Evolutionary conservation across 768 basidiomycete genomes (phyloP).

Genomic region (Candolleomyces aberdarensis): DNA sequence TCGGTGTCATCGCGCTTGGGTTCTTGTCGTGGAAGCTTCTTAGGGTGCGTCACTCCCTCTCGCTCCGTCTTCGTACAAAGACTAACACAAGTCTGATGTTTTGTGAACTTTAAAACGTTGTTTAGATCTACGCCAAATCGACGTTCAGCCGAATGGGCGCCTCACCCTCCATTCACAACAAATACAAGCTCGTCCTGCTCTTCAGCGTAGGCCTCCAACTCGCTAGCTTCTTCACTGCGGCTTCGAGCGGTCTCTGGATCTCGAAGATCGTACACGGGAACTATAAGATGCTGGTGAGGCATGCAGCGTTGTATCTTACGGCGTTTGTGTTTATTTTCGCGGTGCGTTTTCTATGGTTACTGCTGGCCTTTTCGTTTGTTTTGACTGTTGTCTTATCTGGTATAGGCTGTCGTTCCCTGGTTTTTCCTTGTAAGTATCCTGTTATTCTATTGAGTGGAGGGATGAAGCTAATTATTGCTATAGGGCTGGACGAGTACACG

Average conservation of each 20-base stretch:
- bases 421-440: constrained; percentile 34
- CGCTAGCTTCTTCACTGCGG: constrained; percentile 45
- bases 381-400: no score
- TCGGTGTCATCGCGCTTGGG: constrained; percentile 31
- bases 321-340: constrained; percentile 37
- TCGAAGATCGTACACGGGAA: constrained; percentile 39
- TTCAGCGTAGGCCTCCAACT: constrained; percentile 49
- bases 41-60: constrained; percentile 28
- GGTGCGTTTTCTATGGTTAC: constrained; percentile 26
- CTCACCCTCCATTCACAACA: constrained; percentile 24
- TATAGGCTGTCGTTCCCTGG: constrained; percentile 47
- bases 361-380: not conserved
- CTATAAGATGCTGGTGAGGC: constrained; percentile 27
- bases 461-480: not conserved
- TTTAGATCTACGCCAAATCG: no score
- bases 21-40: constrained; percentile 41
- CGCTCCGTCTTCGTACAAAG: no score
- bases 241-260: constrained; percentile 47
- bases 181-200: constrained; percentile 39
- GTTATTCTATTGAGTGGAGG: not conserved
- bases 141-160: not conserved
- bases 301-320: constrained; percentile 36
- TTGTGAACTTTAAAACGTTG: no score
- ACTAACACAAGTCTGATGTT: not conserved
- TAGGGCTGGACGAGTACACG: constrained; percentile 52